Base-by-base conservation (phyloP, 768 basidiomycete species). In the Phylloporus rhodoxanthus region DNA sequence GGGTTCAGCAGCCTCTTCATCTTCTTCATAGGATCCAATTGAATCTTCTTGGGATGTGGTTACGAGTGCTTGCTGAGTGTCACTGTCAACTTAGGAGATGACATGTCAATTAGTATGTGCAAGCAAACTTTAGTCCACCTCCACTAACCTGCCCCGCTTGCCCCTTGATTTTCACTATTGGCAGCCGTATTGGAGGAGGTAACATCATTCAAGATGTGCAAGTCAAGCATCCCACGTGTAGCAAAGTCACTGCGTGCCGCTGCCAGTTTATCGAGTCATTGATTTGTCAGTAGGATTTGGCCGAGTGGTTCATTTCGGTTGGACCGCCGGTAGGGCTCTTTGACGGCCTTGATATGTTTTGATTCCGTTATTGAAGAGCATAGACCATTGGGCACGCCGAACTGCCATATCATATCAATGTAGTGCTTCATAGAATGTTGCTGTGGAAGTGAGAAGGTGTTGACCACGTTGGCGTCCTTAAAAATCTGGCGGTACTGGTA, bases 301-400 rank as follows among this genome's bases (percentile, higher is more conserved):
- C n/a, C n/a, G n/a, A 57, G 2, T 55, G 40, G 37, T 42, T 59
- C 0, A 26, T 46, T 14, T 2, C 10, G 39, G 53, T 69, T 15
- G 63, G 70, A 8, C 47, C 8, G 52, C 0, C 53, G 56, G 51
- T 62, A 73, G 1, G 69, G 70, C 11, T 51, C 10, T 23, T 51
- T 51, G 5, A 72, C 62, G 0, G 68, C 68, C 17, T 66, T 66
- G 51, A 70, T 70, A 32, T 69, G 70, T 30, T 66, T 66, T 0
- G 60, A 65, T 28, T 72, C 70, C 0, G 65, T 71, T 1, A 71
- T 71, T 5, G 67, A 71, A 0, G 65, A 67, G 39, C 69, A 70
- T 0, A 70, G 58, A 0, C 71, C 65, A 42, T 70, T 70, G 1
- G 65, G 70, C 2, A 63, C 57, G 9, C 65, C 64, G 49, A 66